Evolutionary conservation across 164 flowering plant species (phyloP), one percentile per base, ranked within the genome.

Genomic region (Macadamia tetraphylla): DNA sequence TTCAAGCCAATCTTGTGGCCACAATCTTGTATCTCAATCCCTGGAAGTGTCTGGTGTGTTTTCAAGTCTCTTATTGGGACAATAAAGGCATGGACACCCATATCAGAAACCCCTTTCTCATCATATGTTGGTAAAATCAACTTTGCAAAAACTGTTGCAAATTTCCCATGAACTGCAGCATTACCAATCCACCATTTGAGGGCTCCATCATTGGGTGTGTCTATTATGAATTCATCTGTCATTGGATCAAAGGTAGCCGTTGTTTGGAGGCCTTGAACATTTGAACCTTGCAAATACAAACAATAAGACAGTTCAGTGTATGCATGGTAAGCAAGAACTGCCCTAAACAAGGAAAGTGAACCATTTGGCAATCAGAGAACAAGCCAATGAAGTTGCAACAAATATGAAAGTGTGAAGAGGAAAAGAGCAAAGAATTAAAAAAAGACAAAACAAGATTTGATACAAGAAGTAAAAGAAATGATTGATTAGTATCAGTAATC

Each of bases 121-220:
- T 84, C 90, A 74, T 86, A 83, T 35, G 84, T 85, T 44, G 97
- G 95, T 75, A 94, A 76, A 74, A 90, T 69, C 56, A 94, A 72
- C 83, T 73, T 90, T 29, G 98, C 98, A 73, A 94, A 94, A 60
- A 94, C 97, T 59, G 95, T 79, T 53, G 98, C 98, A 79, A 94
- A 92, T 74, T 94, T 94, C 40, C 98, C 98, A 79, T 94, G 95
- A 70, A 85, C 92, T 35, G 97, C 97, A 58, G 97, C 97, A 73
- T 92, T 90, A 29, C 99, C 99, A 69, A 94, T 92, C 99, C 99
- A 94, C 97, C 97, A 94, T 76, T 94, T 94, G 63, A 90, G 86
- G 79, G 99, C 97, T 5, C 97, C 97, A 71, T 92, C 97, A 85
- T 89, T 83, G 13, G 97, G 99, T 7, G 97, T 92, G 80, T 94